A percentile compares a stretch with the other conserved stretches of the same genome.
Evolutionary conservation across 2,329 filamentous ascomycete genomes (phyloP).

Genomic region (Fusarium mundagurra): DNA sequence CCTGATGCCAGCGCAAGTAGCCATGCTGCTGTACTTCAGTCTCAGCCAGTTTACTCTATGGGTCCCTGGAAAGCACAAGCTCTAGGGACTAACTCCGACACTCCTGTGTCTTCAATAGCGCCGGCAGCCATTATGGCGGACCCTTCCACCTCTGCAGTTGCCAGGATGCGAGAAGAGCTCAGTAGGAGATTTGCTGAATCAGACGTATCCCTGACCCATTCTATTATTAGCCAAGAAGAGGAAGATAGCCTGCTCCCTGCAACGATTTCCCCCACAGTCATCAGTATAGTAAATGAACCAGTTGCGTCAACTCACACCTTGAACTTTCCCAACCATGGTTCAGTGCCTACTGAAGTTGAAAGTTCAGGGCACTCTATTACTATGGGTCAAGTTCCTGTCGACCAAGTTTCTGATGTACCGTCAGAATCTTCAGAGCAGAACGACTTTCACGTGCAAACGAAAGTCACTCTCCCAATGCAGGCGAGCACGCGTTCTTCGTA

Average conservation of each 20-base stretch:
- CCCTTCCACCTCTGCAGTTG: slow-evolving; percentile 32
- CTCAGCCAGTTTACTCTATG: slow-evolving; percentile 30
- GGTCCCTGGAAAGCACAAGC: slow-evolving; percentile 42
- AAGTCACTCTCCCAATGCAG: slow-evolving; percentile 67
- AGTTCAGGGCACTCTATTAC: slow-evolving; percentile 41
- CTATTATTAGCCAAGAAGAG: slow-evolving; percentile 32
- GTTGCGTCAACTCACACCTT: slow-evolving; percentile 34
- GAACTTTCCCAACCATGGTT: slow-evolving; percentile 30
- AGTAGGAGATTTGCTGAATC: slow-evolving; percentile 31
- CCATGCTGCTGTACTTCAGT: slow-evolving; percentile 22
- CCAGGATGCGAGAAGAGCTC: slow-evolving; percentile 35
- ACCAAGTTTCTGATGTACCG: slow-evolving; percentile 37
- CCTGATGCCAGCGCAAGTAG: not conserved
- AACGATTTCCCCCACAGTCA: slow-evolving; percentile 53
- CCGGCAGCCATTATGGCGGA: slow-evolving; percentile 42
- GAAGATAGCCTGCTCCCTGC: slow-evolving; percentile 38
- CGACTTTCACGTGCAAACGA: slow-evolving; percentile 50
- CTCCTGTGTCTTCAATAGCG: slow-evolving; percentile 39
- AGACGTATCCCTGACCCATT: slow-evolving; percentile 23
- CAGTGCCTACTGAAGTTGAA: slow-evolving; percentile 26
- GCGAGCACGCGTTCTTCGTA: slow-evolving; percentile 63
- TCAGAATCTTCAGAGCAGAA: slow-evolving; percentile 25
- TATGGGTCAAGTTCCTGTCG: slow-evolving; percentile 40
- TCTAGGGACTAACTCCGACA: slow-evolving; percentile 31
- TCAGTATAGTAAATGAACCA: slow-evolving; percentile 45